Evolutionary conservation across 2,329 filamentous ascomycete genomes (phyloP).

Genomic region (Aspergillus sp.): DNA sequence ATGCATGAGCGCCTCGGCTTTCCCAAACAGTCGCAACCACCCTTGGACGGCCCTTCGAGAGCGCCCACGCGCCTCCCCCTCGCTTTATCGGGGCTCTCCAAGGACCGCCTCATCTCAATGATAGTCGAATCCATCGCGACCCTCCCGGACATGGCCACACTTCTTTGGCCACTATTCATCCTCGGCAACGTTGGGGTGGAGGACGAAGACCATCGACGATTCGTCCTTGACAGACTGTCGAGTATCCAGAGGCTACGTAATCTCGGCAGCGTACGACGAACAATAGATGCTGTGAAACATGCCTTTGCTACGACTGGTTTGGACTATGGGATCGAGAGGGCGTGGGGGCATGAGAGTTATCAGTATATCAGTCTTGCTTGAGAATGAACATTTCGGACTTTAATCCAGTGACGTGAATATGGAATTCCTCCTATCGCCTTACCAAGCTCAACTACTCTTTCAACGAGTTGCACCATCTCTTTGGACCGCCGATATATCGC

Average conservation of each 20-base stretch:
- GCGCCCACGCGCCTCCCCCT: background rate
- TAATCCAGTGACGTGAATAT: no score
- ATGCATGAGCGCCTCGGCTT: conserved; percentile 23
- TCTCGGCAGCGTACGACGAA: conserved; percentile 33
- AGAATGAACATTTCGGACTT: no score
- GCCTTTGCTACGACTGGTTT: conserved; percentile 27
- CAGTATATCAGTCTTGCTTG: conserved; percentile 1
- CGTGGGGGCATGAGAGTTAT: background rate
- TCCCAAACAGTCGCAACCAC: conserved; percentile 2
- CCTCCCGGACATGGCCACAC: conserved; percentile 26
- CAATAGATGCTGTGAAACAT: conserved; percentile 28
- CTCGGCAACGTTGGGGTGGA: conserved; percentile 31
- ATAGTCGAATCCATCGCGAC: conserved; percentile 28
- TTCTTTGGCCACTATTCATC: conserved; percentile 31
- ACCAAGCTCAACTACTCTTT: no score
- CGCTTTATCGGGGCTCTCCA: conserved; percentile 1
- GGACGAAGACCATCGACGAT: conserved; percentile 32
- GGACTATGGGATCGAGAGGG: background rate
- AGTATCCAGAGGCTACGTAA: conserved; percentile 31
- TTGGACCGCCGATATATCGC: no score
- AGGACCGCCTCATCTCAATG: conserved; percentile 18
- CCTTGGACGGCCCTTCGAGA: background rate
- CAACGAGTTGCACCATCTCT: no score
- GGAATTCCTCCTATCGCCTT: no score
- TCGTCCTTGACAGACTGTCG: conserved; percentile 34